A percentile compares a stretch with the other conserved stretches of the same genome.
phyloP scores from a whole-genome alignment of 768 basidiomycete genomes.

The Suillus variegatus region DNA sequence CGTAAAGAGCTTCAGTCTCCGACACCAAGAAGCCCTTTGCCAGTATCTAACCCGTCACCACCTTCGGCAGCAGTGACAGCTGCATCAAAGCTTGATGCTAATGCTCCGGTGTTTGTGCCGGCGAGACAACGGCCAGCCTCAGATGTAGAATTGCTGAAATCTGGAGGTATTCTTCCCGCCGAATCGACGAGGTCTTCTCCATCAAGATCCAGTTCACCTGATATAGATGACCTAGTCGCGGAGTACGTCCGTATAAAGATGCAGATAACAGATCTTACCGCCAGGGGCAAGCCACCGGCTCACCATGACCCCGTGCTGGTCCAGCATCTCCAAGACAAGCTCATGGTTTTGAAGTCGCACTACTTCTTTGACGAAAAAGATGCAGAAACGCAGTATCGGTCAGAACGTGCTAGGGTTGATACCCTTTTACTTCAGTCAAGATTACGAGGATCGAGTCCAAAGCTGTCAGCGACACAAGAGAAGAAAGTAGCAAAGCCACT shows the following conservation, averaged over 20 bases:
- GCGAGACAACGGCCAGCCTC: slow-evolving; percentile 14
- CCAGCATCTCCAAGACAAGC: slow-evolving; percentile 43
- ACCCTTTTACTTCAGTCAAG: slow-evolving; percentile 43
- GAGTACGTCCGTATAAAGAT: slow-evolving; percentile 67
- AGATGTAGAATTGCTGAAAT: slow-evolving; percentile 15
- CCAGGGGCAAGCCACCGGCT: slow-evolving; percentile 26
- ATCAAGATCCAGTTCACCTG: slow-evolving; percentile 35
- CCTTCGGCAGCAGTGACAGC: slow-evolving; percentile 13
- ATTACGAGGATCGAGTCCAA: slow-evolving; percentile 33
- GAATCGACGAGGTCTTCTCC: slow-evolving; percentile 23
- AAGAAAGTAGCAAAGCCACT: background rate
- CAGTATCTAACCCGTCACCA: slow-evolving; percentile 6
- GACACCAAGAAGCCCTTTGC: slow-evolving; percentile 4
- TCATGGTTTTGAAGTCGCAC: slow-evolving; percentile 50
- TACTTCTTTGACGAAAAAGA: slow-evolving; percentile 75
- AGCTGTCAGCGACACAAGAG: background rate
- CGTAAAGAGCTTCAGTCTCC: slow-evolving; percentile 8
- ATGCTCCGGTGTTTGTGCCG: slow-evolving; percentile 42
- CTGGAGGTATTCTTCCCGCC: slow-evolving; percentile 18
- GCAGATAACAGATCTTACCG: slow-evolving; percentile 49
- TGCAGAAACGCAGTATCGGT: slow-evolving; percentile 57
- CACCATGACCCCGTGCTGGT: slow-evolving; percentile 30
- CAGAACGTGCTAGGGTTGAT: slow-evolving; percentile 54
- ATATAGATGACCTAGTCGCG: slow-evolving; percentile 55
- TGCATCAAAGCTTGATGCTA: slow-evolving; percentile 38